Conservation (phyloP, 225 moss, liverwort and hornwort genomes). For the Neckera pumila region DNA sequence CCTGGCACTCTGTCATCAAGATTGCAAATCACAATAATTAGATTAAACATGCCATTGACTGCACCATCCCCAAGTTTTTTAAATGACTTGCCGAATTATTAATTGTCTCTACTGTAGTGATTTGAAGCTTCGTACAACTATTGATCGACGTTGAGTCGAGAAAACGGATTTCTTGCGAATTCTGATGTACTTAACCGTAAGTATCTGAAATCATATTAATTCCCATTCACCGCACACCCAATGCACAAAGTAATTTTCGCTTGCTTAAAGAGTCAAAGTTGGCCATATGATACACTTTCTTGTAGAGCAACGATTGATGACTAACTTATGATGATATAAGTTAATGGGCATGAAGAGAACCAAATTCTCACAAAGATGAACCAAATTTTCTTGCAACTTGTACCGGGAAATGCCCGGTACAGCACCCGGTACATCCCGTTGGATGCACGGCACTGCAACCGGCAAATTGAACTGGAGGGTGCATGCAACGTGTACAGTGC, state of each 20-base stretch:
- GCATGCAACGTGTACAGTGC: neutral
- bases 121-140: too few species aligned
- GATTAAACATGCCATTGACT: too few species aligned
- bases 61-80: neutral
- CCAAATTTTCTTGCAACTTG: neutral
- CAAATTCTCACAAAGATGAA: neutral
- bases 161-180: too few species aligned
- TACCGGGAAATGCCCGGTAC: neutral
- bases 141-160: too few species aligned
- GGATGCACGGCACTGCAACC: neutral
- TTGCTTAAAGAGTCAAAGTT: neutral
- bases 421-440: neutral
- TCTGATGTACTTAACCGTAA: too few species aligned
- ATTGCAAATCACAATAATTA: too few species aligned
- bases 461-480: neutral
- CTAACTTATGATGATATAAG: neutral
- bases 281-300: neutral
- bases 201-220: too few species aligned
- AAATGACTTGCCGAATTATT: too few species aligned
- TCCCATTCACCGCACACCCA: too few species aligned
- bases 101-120: too few species aligned
- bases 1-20: too few species aligned
- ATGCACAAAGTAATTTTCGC: too few species aligned
- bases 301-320: neutral
- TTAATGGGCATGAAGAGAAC: neutral